A percentile compares a stretch with the other conserved stretches of the same genome.
Conservation (phyloP, 306 rosid genomes). For the Trichosanthes truncata region DNA sequence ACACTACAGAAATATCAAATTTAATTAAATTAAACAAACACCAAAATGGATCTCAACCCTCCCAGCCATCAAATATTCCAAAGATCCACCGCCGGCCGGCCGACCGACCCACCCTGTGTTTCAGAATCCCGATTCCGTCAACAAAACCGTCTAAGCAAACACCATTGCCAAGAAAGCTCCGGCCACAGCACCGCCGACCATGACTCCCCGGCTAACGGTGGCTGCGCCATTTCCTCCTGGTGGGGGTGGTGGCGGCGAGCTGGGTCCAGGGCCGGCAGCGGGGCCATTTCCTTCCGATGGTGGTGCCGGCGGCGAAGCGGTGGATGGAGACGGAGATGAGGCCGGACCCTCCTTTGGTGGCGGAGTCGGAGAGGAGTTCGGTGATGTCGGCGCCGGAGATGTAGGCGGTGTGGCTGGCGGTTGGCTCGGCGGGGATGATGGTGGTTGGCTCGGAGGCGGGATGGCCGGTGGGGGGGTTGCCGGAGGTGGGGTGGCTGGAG, state of each 20-base stretch:
- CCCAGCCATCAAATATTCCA: background rate
- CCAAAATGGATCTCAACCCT: background rate
- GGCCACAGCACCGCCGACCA: slow-evolving; percentile 51
- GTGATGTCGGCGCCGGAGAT: slow-evolving; percentile 4
- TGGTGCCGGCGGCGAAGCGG: slow-evolving; percentile 11
- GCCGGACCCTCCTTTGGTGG: slow-evolving; percentile 11
- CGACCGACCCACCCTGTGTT: background rate
- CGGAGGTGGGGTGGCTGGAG: slow-evolving; percentile 12
- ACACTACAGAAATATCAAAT: background rate
- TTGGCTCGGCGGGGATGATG: slow-evolving; percentile 13
- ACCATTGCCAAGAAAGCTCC: slow-evolving; percentile 47
- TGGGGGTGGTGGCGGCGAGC: background rate
- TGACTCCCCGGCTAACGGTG: slow-evolving; percentile 20
- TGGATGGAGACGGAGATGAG: slow-evolving; percentile 14
- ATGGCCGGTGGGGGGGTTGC: slow-evolving; percentile 10
- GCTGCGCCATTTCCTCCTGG: background rate
- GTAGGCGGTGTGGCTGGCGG: slow-evolving; percentile 18
- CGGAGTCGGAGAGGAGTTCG: slow-evolving; percentile 11
- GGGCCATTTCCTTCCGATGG: slow-evolving; percentile 1
- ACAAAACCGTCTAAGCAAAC: slow-evolving; percentile 35
- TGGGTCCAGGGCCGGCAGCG: background rate
- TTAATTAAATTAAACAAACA: background rate
- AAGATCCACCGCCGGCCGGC: background rate
- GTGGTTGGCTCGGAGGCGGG: slow-evolving; percentile 5
- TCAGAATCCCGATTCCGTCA: no score